A percentile compares a stretch with the other conserved stretches of the same genome.
Conservation (phyloP, 768 basidiomycete genomes). For the Boletus reticulatus region DNA sequence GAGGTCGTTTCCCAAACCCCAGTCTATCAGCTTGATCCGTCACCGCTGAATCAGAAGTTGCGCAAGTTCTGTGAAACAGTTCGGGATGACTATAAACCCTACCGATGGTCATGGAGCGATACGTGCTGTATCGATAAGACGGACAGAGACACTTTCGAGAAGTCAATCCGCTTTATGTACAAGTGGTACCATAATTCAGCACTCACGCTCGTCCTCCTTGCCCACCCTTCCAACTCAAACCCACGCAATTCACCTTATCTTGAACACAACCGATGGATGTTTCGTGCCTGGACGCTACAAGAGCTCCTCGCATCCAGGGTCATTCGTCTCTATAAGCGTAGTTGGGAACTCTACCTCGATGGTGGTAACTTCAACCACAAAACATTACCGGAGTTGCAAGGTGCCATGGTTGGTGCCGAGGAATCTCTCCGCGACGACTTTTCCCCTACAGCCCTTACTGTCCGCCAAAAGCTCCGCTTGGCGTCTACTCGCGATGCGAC, state of each 20-base stretch:
- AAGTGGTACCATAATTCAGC: constrained; percentile 13
- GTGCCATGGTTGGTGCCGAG: too few species aligned
- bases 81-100: neutral
- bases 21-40: neutral
- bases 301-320: neutral
- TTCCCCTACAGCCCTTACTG: neutral
- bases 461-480: constrained; percentile 9
- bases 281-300: constrained; percentile 10
- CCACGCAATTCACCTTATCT: neutral
- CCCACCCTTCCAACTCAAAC: neutral
- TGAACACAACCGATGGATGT: constrained; percentile 14
- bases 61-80: constrained; percentile 7
- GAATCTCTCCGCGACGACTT: neutral
- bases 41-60: constrained; percentile 5
- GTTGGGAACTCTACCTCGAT: constrained; percentile 1
- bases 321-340: constrained; percentile 10
- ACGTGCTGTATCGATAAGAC: too few species aligned
- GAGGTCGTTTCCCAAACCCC: neutral
- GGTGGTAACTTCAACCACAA: constrained; percentile 7
- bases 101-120: too few species aligned
- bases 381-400: neutral
- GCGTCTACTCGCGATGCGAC: constrained; percentile 13
- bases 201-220: constrained; percentile 12
- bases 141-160: too few species aligned
- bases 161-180: constrained; percentile 13